Evolutionary conservation across 2,329 filamentous ascomycete genomes (phyloP), one percentile per base, ranked within the genome.

Genomic region (Incumbomyces lentus): DNA sequence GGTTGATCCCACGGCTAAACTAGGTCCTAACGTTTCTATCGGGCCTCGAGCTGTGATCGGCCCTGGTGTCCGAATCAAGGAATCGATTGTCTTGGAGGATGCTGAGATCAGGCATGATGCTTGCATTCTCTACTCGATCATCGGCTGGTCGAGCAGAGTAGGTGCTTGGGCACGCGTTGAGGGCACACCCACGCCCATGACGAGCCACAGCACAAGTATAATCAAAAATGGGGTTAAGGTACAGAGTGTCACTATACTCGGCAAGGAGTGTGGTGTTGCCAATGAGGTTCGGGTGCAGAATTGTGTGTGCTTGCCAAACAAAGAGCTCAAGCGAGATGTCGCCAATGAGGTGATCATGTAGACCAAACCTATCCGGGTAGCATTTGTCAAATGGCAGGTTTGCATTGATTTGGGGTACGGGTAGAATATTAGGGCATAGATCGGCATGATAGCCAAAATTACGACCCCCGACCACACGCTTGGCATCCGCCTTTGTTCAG

Each of bases 221-320:
- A 76, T 96, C 67, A 96, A 95, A 79, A 94, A 95, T 61, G 92
- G 92, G 43, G 82, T 96, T 67, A 96, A 96, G 75, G 92, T 98
- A 43, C 92, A 96, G 74, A 94, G 87, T 66, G 92, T 96, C 62
- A 96, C 90, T 39, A 98, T 96, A 56, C 68, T 98, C 52, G 90
- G 90, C 63, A 95, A 96, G 74, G 92, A 98, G 67, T 96, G 90
- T 61, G 79, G 74, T 47, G 92, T 96, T 26, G 88, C 84, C 3
- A 92, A 98, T 59, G 92, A 96, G 68, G 82, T 96, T 10, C 80
- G 88, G 52, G 88, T 98, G 58, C 90, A 96, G 72, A 96, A 98
- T 71, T 98, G 92, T 65, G 82, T 98, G 50, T 96, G 92, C 70
- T 69, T 98, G 71, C 92, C 92, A 8, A 95, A 89, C 69, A 98